Base-by-base conservation (phyloP, 495 filamentous ascomycete genomes). In the Darksidea phi region DNA sequence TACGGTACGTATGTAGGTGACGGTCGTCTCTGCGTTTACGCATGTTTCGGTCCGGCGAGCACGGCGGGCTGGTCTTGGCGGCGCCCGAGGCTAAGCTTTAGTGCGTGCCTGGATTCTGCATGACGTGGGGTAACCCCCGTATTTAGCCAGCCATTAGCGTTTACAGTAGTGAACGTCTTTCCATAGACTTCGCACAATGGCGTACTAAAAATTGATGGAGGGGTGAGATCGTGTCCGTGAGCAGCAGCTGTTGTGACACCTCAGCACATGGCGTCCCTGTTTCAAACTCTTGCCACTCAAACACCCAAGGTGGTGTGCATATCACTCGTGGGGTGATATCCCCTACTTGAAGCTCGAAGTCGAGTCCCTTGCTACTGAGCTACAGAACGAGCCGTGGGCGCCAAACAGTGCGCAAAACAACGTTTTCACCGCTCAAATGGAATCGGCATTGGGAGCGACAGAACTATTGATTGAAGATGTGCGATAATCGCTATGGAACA, bases 1-100 rank as follows among this genome's bases (percentile, higher is more conserved):
- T 15, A 43, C 6, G 13, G 41, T 43, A 43, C 10, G 28, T 43
- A 43, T 43, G 41, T 43, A 15, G 41, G 13, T 43, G 13, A 15
- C 41, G 15, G 41, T 43, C 41, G 41, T 43, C 41, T 43, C 41
- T 43, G 41, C 13, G 41, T 43, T 43, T 43, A 43, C 41, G 13
- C 5, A 43, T 20, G 15, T 20, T 43, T 20, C 41, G 6, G 41
- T 43, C 5, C 13, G 3, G 15, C 13, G 18, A 20, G 13, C 5
- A 20, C 15, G 6, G 18, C 41, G 18, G 41, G 41, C 41, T 3
- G 18, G 41, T 13, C 41, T 43, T 43, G 41, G 41, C 41, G 41
- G 18, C 3, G 13, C 13, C 41, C 15, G 4, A 15, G 15, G 15
- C 15, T 43, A 20, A 43, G 41, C 41, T 43, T 15, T 15, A 15